These are phyloP conservation scores for Phytophthora meadii DNA, from an alignment of 352 stramenopile species.

Conservation along the genomic window DNA sequence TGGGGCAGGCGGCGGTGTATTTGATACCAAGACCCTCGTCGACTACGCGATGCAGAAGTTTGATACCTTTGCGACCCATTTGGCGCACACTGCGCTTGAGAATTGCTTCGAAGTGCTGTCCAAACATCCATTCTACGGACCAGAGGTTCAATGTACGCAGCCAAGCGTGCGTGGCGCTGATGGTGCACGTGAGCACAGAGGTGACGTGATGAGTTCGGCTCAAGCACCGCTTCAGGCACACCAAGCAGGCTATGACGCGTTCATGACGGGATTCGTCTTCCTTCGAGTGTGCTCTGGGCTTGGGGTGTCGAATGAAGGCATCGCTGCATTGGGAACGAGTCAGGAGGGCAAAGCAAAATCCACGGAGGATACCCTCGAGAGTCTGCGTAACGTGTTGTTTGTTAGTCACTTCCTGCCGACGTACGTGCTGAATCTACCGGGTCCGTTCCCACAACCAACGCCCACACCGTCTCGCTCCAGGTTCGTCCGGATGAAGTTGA, in stretches of 20 bases:
- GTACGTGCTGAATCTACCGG: conserved; percentile 50
- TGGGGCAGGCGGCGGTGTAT: conserved; percentile 43
- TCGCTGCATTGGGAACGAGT: conserved; percentile 42
- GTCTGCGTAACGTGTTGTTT: conserved; percentile 56
- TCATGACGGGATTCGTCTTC: conserved; percentile 84
- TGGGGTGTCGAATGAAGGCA: conserved; percentile 59
- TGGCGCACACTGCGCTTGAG: conserved; percentile 69
- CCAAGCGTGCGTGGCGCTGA: conserved; percentile 12
- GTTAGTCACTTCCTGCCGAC: conserved; percentile 72
- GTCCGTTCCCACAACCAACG: conserved; percentile 49
- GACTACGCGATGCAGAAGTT: conserved; percentile 69
- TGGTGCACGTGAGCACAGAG: conserved; percentile 9
- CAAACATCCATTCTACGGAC: conserved; percentile 75
- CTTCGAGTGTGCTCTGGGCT: conserved; percentile 68
- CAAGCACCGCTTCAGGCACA: conserved; percentile 55
- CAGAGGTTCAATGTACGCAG: conserved; percentile 42
- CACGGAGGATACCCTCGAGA: conserved; percentile 33
- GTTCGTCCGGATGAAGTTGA: conserved; percentile 64
- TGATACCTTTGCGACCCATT: conserved; percentile 61
- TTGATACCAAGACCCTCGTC: conserved; percentile 82
- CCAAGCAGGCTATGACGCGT: conserved; percentile 82
- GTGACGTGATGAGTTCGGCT: conserved; percentile 10
- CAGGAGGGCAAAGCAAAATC: neutral
- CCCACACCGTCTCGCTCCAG: conserved; percentile 55
- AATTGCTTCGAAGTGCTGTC: conserved; percentile 67